These are phyloP conservation scores for Suillus weaverae DNA, from an alignment of 768 basidiomycete species.

Conservation along the genomic window DNA sequence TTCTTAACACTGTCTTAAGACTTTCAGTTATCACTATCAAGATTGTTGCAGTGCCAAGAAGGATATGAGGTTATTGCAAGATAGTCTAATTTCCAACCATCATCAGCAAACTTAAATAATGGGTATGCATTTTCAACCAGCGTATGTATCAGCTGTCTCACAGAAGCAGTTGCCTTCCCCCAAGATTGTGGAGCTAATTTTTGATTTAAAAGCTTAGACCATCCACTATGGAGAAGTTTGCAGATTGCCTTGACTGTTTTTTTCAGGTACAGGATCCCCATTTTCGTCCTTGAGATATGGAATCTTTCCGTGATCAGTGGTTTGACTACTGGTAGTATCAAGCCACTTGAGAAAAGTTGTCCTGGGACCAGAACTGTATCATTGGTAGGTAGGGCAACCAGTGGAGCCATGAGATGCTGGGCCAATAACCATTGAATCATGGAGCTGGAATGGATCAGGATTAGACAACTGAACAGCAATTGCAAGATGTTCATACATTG, in stretches of 20 bases:
- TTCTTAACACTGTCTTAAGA: background rate
- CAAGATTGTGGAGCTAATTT: conserved; percentile 1
- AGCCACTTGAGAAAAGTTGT: too few species aligned
- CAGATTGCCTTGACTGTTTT: background rate
- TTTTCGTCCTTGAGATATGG: conserved; percentile 1
- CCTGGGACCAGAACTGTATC: too few species aligned
- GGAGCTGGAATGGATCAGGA: background rate
- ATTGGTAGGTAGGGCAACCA: too few species aligned
- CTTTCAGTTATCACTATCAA: background rate
- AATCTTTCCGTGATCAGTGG: background rate
- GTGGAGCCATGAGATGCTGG: too few species aligned
- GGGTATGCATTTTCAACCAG: background rate
- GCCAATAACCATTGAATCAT: too few species aligned
- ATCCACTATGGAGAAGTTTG: background rate
- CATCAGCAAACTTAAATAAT: conserved; percentile 1
- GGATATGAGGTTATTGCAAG: background rate
- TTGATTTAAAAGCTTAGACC: background rate
- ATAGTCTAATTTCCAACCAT: conserved; percentile 4
- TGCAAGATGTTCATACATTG: background rate
- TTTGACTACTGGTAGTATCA: background rate
- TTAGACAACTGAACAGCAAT: background rate
- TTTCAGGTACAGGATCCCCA: background rate
- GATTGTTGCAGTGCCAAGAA: background rate
- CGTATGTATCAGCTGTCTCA: background rate
- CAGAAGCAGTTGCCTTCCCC: conserved; percentile 1